phyloP scores from a whole-genome alignment of 306 rosid species.

The Cicer yamashitae region DNA sequence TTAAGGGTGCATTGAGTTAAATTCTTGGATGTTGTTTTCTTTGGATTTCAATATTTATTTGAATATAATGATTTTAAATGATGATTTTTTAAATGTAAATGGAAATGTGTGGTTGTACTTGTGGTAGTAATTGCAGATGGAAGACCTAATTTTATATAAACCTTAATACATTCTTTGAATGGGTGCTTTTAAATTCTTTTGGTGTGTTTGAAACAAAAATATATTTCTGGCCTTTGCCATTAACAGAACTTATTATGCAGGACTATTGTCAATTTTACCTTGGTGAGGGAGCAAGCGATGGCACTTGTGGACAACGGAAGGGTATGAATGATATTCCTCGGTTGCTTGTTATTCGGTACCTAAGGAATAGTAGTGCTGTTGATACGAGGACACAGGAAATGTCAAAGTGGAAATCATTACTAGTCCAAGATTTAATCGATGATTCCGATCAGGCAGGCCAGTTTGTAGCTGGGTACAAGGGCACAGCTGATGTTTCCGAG shows the following conservation, averaged over 20 bases:
- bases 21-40: neutral
- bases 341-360: slow-evolving; percentile 75
- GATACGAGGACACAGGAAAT: slow-evolving; percentile 53
- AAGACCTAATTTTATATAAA: slow-evolving; percentile 17
- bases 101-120: slow-evolving; percentile 22
- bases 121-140: neutral
- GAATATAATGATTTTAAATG: slow-evolving; percentile 9
- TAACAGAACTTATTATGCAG: slow-evolving; percentile 52
- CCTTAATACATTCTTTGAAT: slow-evolving; percentile 3
- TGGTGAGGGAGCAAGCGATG: slow-evolving; percentile 65
- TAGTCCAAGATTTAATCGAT: slow-evolving; percentile 52
- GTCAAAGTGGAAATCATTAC: slow-evolving; percentile 51
- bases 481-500: slow-evolving; percentile 69
- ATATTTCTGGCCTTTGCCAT: slow-evolving; percentile 33
- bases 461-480: slow-evolving; percentile 89
- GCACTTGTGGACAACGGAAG: slow-evolving; percentile 82
- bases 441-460: slow-evolving; percentile 83
- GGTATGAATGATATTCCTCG: slow-evolving; percentile 67
- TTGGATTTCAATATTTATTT: slow-evolving; percentile 17
- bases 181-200: neutral
- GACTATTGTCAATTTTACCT: slow-evolving; percentile 83
- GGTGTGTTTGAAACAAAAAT: slow-evolving; percentile 18
- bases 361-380: slow-evolving; percentile 65
- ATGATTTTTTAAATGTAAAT: neutral
- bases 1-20: no score